Base-by-base conservation (phyloP, 306 rosid genomes). In the Styphnolobium japonicum region DNA sequence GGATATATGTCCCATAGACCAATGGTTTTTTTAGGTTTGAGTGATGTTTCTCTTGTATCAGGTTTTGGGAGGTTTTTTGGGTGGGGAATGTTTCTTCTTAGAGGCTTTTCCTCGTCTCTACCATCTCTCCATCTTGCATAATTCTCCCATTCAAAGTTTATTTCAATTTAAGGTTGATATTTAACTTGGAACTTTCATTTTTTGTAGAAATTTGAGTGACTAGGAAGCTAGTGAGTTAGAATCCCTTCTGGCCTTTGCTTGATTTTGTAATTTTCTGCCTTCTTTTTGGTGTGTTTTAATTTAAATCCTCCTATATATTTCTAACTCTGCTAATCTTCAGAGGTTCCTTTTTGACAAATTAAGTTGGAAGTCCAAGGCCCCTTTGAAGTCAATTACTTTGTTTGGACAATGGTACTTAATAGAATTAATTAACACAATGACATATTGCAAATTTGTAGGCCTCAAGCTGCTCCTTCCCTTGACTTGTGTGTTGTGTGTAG, bases 201-300 rank as follows among this genome's bases (percentile, higher is more conserved):
- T 52, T 53, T 48, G 11, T 46, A 31, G 22, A 49, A 48, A 31
- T 46, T 46, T 48, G 7, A 65, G 43, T 43, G 7, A 34, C 1
- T 36, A 33, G 2, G 19, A 77, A 39, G 37, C 10, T 22, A 66
- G 29, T 34, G 40, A 34, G 56, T 66, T 48, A 21, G 72, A 33
- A 3, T 33, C 1, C 53, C 10, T 19, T 49, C 36, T 21, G 56
- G 27, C 62, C 25, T 19, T 29, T 33, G 10, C 12, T 64, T 64
- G 14, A 51, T 77, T 64, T 5, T 76, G 7, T 16, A 14, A 7
- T 46, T 61, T 61, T 48, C 21, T 33, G 14, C 16, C n/a, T n/a
- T n/a, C n/a, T n/a, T n/a, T 51, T 52, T 36, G 43, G 56, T 53
- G 21, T 68, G 31, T 51, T 72, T 80, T 72, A 16, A 19, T 80